Conservation (phyloP, 768 basidiomycete species). For the Nevesoporus exiguus region DNA sequence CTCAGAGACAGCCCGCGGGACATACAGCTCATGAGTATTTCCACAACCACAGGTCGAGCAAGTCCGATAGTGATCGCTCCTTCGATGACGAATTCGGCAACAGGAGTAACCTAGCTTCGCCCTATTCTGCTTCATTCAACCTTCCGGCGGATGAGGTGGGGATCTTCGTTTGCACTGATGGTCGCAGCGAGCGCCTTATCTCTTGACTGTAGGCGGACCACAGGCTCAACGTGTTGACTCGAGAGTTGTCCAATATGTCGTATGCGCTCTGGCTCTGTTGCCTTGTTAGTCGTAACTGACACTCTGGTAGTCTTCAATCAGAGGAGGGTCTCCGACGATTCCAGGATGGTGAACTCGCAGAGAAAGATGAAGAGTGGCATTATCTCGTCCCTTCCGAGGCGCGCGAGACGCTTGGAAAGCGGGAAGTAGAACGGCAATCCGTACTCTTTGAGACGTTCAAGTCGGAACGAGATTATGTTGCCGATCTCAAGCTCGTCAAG, state of each 20-base stretch:
- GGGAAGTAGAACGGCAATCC: conserved; percentile 82
- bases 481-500: conserved; percentile 69
- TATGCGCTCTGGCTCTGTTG: conserved; percentile 27
- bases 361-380: conserved; percentile 82
- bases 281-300: conserved; percentile 10
- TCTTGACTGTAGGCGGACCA: conserved; percentile 22
- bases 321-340: conserved; percentile 65
- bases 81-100: conserved; percentile 14
- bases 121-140: conserved; percentile 34
- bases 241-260: conserved; percentile 38
- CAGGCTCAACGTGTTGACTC: conserved; percentile 29
- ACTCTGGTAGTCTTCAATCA: conserved; percentile 47
- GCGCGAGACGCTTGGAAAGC: conserved; percentile 62
- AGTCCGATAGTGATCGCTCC: conserved; percentile 34
- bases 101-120: conserved; percentile 27
- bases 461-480: conserved; percentile 84
- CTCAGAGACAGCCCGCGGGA: conserved; percentile 34
- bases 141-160: conserved; percentile 39
- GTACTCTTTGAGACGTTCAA: conserved; percentile 88
- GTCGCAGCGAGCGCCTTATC: conserved; percentile 4
- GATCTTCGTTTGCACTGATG: conserved; percentile 25
- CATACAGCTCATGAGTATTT: conserved; percentile 26
- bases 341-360: conserved; percentile 60
- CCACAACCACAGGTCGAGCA: conserved; percentile 41
- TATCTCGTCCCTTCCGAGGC: conserved; percentile 72